Conservation (phyloP, 768 basidiomycete species). For the Galerina marginata region DNA sequence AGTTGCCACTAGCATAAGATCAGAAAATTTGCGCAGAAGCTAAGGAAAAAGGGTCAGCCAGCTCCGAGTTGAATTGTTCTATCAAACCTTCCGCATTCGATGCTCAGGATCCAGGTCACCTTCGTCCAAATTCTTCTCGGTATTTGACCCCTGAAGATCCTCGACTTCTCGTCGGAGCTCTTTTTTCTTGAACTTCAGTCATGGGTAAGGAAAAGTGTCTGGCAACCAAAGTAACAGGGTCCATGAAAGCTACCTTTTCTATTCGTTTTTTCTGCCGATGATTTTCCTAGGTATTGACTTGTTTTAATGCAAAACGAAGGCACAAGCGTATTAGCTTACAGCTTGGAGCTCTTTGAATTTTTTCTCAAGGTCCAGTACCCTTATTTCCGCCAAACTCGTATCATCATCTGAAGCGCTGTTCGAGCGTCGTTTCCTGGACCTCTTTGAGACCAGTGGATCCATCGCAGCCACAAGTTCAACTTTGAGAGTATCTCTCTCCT, state of each 20-base stretch:
- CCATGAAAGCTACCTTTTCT: conserved; percentile 23
- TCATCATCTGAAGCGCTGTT: conserved; percentile 2
- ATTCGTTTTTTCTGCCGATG: conserved; percentile 25
- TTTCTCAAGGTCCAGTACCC: conserved; percentile 15
- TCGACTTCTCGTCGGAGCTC: conserved; percentile 43
- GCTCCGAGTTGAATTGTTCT: not conserved
- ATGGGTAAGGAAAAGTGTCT: not conserved
- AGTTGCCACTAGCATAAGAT: conserved; percentile 41
- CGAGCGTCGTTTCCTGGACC: not conserved
- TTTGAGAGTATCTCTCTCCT: conserved; percentile 21
- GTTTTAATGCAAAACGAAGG: not conserved
- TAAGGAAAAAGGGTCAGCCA: conserved; percentile 17
- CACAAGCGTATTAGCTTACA: conserved; percentile 12
- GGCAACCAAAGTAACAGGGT: not conserved
- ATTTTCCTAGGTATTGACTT: conserved; percentile 21
- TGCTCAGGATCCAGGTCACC: conserved; percentile 33
- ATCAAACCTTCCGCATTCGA: conserved; percentile 47
- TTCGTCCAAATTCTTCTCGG: conserved; percentile 30
- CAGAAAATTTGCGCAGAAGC: conserved; percentile 46
- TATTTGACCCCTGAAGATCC: conserved; percentile 34
- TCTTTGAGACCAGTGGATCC: not conserved
- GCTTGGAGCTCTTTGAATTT: conserved; percentile 19
- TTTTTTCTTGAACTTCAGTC: conserved; percentile 24
- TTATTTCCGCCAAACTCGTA: not conserved
- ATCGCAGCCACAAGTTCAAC: conserved; percentile 5